Conservation (phyloP, 768 basidiomycete species). For the Russula virescens region DNA sequence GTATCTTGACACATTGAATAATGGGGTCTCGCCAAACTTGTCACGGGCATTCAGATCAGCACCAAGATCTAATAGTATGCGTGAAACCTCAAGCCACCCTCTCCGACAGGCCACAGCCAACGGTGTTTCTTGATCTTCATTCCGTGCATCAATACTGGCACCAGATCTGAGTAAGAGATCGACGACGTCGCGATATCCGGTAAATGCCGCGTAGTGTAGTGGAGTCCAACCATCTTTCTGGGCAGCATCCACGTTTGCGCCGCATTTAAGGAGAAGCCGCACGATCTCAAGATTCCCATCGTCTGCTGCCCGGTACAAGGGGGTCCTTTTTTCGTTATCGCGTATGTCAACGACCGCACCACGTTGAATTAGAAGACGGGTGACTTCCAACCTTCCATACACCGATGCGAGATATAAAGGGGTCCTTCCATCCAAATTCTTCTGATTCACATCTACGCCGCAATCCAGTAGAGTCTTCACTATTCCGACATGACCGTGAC, state of each 20-base stretch:
- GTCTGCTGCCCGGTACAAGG: background rate
- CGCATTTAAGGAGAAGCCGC: background rate
- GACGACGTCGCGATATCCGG: background rate
- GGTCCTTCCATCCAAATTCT: background rate
- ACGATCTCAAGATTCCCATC: background rate
- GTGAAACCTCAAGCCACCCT: background rate
- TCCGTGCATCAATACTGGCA: background rate
- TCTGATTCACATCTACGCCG: background rate
- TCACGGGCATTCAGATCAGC: background rate
- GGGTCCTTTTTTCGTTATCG: background rate
- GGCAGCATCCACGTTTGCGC: background rate
- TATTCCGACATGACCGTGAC: background rate
- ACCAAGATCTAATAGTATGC: background rate
- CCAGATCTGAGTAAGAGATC: background rate
- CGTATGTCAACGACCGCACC: background rate
- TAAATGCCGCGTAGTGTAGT: background rate
- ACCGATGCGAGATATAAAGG: background rate
- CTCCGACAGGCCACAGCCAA: background rate
- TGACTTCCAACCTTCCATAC: background rate
- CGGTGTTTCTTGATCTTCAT: background rate
- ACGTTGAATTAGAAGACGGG: background rate
- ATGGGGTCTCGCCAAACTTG: too few species aligned
- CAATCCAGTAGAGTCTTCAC: background rate
- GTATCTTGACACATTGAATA: background rate
- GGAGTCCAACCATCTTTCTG: background rate